These are phyloP conservation scores for Theileria luwenshuni DNA, from an alignment of 169 alveolate species.

Conservation along the genomic window DNA sequence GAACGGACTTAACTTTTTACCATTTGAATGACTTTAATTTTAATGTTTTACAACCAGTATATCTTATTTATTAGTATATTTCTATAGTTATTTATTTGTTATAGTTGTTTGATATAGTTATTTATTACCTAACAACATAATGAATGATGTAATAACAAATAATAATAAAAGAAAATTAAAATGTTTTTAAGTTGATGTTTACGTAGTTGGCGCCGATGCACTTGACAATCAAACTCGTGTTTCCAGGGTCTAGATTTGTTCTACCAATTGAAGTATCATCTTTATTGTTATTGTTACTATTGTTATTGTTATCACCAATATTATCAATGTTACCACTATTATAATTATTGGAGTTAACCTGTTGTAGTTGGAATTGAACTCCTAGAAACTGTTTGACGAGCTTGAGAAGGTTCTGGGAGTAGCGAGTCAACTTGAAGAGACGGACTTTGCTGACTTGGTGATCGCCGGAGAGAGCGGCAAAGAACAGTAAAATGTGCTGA, in stretches of 20 bases:
- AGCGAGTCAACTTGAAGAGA: slow-evolving; percentile 39
- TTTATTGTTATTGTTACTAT: too few relatives aligned
- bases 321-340: too few relatives aligned
- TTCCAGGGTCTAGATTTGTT: slow-evolving; percentile 7
- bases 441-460: slow-evolving; percentile 46
- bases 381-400: slow-evolving; percentile 40
- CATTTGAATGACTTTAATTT: slow-evolving; percentile 70
- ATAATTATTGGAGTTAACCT: slow-evolving; percentile 37
- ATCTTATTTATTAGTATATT: too few relatives aligned
- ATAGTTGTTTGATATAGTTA: too few relatives aligned
- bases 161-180: not conserved
- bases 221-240: slow-evolving; percentile 25
- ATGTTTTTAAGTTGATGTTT: slow-evolving; percentile 38
- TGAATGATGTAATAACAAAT: too few relatives aligned
- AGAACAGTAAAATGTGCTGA: slow-evolving; percentile 57
- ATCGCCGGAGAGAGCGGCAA: slow-evolving; percentile 68
- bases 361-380: slow-evolving; percentile 43
- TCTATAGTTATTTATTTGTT: too few relatives aligned
- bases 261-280: too few relatives aligned
- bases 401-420: slow-evolving; percentile 37
- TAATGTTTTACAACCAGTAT: too few relatives aligned
- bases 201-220: slow-evolving; percentile 63
- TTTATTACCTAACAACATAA: too few relatives aligned
- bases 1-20: slow-evolving; percentile 88
- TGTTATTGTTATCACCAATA: not conserved